Conservation (phyloP, 1,284 basidiomycete species). For the Ceratobasidium sp. region DNA sequence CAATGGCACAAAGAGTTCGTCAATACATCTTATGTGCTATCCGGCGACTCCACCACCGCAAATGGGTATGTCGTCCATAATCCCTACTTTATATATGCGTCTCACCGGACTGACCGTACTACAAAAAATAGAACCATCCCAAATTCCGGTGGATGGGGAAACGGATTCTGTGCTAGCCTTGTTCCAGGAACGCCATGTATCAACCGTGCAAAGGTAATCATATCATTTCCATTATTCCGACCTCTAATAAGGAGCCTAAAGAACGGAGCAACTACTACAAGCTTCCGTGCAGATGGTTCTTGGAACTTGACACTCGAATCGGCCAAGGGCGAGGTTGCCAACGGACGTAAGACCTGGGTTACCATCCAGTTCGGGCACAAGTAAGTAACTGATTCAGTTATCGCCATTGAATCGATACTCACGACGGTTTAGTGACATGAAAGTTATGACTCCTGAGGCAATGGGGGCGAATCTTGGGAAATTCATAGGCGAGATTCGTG, state of each 20-base stretch:
- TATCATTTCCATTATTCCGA: conserved; percentile 51
- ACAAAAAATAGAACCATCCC: conserved; percentile 51
- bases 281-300: conserved; percentile 59
- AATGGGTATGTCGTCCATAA: conserved; percentile 12
- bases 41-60: conserved; percentile 29
- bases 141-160: conserved; percentile 53
- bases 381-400: neutral
- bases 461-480: conserved; percentile 62
- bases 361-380: conserved; percentile 65
- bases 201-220: conserved; percentile 51
- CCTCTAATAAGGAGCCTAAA: conserved; percentile 46
- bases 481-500: conserved; percentile 60
- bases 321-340: conserved; percentile 58
- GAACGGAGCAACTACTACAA: conserved; percentile 62
- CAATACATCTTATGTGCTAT: conserved; percentile 24
- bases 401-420: neutral
- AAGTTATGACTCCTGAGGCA: conserved; percentile 62
- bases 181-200: conserved; percentile 58
- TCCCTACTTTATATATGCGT: neutral
- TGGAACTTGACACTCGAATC: conserved; percentile 53
- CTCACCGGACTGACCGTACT: neutral
- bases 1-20: conserved; percentile 18
- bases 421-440: conserved; percentile 55
- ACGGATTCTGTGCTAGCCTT: conserved; percentile 61
- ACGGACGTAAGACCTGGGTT: conserved; percentile 59